Conservation (phyloP, 2,329 filamentous ascomycete species). For the Pestalotiopsis sp. region DNA sequence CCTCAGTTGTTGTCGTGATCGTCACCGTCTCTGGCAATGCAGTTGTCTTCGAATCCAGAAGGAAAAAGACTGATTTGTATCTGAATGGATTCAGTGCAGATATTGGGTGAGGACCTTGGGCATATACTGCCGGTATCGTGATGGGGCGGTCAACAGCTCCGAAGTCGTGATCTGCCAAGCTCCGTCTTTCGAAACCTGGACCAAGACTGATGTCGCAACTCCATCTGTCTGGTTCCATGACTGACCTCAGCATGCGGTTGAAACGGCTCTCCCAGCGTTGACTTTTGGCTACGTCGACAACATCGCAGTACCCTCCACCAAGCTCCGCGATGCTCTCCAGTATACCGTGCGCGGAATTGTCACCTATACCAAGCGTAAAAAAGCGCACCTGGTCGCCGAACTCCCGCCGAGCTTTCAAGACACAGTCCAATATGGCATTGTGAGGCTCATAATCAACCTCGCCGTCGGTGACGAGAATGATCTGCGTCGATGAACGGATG, state of each 20-base stretch:
- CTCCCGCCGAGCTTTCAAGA: background rate
- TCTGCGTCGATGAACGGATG: background rate
- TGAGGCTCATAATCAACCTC: background rate
- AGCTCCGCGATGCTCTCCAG: background rate
- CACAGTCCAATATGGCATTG: background rate
- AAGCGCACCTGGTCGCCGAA: background rate
- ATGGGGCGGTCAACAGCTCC: background rate
- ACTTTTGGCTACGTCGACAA: background rate
- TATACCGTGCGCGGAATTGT: background rate
- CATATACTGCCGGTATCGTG: background rate
- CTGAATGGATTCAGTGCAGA: background rate
- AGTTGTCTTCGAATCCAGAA: background rate
- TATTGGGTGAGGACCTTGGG: background rate
- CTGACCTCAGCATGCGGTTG: background rate
- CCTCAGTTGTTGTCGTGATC: background rate
- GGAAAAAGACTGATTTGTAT: background rate
- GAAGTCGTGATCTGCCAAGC: background rate
- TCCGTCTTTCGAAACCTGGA: background rate
- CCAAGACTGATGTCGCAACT: background rate
- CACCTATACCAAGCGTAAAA: background rate
- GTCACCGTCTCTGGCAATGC: background rate
- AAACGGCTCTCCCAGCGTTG: background rate
- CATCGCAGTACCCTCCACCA: background rate
- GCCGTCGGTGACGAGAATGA: background rate
- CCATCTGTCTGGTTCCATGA: background rate